These are phyloP conservation scores for Miscanthus lutarioriparius DNA, from an alignment of 176 grass and related monocot genomes.

Conservation along the genomic window DNA sequence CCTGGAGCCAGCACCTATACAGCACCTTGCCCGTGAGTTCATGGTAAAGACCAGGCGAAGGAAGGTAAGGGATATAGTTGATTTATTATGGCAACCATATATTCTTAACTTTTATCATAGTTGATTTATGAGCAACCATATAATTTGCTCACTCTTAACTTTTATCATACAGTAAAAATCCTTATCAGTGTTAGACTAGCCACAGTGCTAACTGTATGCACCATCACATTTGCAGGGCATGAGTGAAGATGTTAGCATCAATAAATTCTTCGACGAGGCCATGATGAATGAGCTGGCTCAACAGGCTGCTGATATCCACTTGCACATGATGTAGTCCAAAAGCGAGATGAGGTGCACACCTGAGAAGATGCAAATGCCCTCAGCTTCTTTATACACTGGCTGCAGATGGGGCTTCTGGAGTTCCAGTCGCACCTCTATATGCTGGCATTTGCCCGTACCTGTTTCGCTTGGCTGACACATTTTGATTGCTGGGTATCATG, in stretches of 20 bases:
- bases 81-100: not conserved
- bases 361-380: not conserved
- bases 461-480: not conserved
- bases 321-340: constrained; percentile 77
- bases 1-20: constrained; percentile 86
- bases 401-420: not conserved
- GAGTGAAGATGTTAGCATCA: constrained; percentile 99
- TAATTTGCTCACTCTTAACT: not conserved
- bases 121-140: constrained; percentile 5
- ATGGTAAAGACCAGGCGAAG: constrained; percentile 96
- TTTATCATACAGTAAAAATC: not conserved
- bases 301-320: constrained; percentile 83
- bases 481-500: constrained; percentile 12
- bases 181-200: not conserved
- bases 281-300: constrained; percentile 96
- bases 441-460: not conserved
- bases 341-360: not conserved
- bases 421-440: not conserved
- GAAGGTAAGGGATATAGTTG: constrained; percentile 45
- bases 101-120: not conserved
- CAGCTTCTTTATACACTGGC: not conserved
- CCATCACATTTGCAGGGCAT: constrained; percentile 65
- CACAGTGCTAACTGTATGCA: constrained; percentile 9
- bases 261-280: constrained; percentile 95
- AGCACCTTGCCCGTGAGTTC: constrained; percentile 96